These are phyloP conservation scores for Ceratobasidium sp. DNA, from an alignment of 1,284 basidiomycete genomes.

Conservation along the genomic window DNA sequence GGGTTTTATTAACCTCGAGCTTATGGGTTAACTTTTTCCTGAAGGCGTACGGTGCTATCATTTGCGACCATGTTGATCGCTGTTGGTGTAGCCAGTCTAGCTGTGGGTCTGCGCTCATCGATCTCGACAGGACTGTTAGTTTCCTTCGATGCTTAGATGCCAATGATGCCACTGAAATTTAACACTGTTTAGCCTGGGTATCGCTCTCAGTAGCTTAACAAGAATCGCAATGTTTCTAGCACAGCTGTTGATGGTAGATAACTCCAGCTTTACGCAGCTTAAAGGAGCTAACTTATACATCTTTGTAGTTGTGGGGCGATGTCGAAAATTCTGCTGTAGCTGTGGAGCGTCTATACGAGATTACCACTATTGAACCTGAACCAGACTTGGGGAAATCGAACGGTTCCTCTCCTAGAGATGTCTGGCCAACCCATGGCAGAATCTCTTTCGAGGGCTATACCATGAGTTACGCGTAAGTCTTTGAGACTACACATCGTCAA, in stretches of 20 bases:
- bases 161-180: not conserved
- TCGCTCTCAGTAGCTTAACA: not conserved
- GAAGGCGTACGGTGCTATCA: not conserved
- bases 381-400: not conserved
- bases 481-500: not conserved
- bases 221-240: not conserved
- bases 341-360: slow-evolving; percentile 1
- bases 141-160: not conserved
- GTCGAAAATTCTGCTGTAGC: slow-evolving; percentile 7
- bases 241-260: not conserved
- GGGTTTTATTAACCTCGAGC: not conserved
- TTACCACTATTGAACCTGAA: not conserved
- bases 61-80: slow-evolving; percentile 6
- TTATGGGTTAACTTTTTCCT: too few species aligned
- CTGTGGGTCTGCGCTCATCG: not conserved
- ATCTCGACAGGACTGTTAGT: slow-evolving; percentile 12
- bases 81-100: not conserved
- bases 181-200: not conserved
- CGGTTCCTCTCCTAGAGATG: not conserved
- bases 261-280: not conserved
- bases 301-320: not conserved
- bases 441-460: not conserved
- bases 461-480: slow-evolving; percentile 3
- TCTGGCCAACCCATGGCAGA: not conserved
- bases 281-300: not conserved